Conservation (phyloP, 2,329 filamentous ascomycete species). For the Monilinia polystroma region DNA sequence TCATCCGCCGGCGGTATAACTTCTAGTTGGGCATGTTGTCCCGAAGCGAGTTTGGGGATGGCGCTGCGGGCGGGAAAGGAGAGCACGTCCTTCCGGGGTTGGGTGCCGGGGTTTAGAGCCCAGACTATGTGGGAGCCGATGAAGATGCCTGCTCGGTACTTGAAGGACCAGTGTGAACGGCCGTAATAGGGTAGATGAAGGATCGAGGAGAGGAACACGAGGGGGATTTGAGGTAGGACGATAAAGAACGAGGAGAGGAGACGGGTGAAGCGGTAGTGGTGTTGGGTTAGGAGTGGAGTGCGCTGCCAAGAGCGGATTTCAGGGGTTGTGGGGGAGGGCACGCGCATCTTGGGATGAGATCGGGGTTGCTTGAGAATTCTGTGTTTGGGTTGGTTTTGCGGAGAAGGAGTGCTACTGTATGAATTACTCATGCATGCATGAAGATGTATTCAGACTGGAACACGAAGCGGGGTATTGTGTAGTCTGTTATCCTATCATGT, state of each 20-base stretch:
- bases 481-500: not conserved
- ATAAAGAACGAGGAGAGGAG: not conserved
- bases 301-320: conserved; percentile 14
- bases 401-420: too few relatives aligned
- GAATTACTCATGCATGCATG: too few relatives aligned
- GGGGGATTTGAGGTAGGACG: not conserved
- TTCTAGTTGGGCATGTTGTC: not conserved
- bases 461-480: not conserved
- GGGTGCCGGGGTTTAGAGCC: conserved; percentile 1
- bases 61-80: conserved; percentile 4
- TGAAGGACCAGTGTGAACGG: not conserved
- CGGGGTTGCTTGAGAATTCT: not conserved
- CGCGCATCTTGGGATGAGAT: not conserved
- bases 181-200: not conserved
- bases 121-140: not conserved
- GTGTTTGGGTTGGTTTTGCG: not conserved
- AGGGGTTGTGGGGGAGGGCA: not conserved
- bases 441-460: not conserved
- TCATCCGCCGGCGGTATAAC: not conserved
- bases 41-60: not conserved
- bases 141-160: not conserved
- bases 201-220: not conserved
- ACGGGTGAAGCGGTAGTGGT: conserved; percentile 1
- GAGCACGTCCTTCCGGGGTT: not conserved
- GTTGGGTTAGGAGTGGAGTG: not conserved